Evolutionary conservation across 257 asterid species (phyloP), one percentile per base, ranked within the genome.

Genomic region (Nicotiana otophora): DNA sequence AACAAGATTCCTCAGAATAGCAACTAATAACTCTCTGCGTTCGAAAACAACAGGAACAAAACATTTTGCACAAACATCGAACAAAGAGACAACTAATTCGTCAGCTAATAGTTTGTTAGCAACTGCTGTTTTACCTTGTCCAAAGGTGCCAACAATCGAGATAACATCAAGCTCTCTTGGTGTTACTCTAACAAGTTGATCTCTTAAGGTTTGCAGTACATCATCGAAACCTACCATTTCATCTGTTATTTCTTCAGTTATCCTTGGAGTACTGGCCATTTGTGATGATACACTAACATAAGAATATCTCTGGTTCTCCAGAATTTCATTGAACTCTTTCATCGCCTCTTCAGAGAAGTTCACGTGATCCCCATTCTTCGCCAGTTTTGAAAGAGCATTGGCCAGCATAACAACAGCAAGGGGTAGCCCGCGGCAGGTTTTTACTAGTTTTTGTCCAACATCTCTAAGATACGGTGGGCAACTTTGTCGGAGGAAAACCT

Each of bases 351-450:
- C 1, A 57, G 2, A 5, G 62, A 57, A 57, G 3, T 17, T 20
- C 62, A 57, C 10, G 8, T 7, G 10, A 57, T 57, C 7, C 62
- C 26, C 26, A 42, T 57, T 68, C 51, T 42, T 74, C 33, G 42
- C 39, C 20, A 69, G 54, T 15, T 54, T 20, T 33, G 42, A 20
- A 36, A 86, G 77, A 39, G 65, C 12, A 7, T 67, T 64, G 4
- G 74, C 65, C 33, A 85, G 58, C 5, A 67, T 19, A 39, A 70
- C 82, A 2, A 86, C 36, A 8, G 80, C 77, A 2, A 89, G 81
- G 12, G 87, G 85, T 31, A 82, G 84, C 20, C 91, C 90, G 65
- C 26, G 39, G 26, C 88, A 85, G 8, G 67, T 77, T 34, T 20
- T 9, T 7, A 79, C 85, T 66, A 85, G 85, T 0, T 10, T 12